phyloP scores from a whole-genome alignment of 2,329 filamentous ascomycete genomes.

The Amauroascus niger region DNA sequence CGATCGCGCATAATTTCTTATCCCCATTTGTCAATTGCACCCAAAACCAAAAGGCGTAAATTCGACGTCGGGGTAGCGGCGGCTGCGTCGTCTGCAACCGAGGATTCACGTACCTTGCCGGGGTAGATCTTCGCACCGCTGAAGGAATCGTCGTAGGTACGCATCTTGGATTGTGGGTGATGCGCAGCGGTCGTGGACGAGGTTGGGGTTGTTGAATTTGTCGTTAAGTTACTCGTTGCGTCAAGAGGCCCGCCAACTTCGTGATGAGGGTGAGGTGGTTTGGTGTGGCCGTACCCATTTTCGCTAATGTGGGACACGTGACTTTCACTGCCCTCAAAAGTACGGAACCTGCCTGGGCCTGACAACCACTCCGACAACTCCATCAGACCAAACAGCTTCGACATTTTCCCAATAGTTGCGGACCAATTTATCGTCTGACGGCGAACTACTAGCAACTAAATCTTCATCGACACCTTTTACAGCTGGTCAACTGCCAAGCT shows the following conservation, averaged over 20 bases:
- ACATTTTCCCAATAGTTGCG: not conserved
- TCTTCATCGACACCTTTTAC: too few relatives aligned
- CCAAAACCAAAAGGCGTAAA: constrained; percentile 11
- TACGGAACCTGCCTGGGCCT: not conserved
- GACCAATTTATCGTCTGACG: too few relatives aligned
- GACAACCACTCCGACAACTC: not conserved
- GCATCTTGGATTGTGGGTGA: constrained; percentile 48
- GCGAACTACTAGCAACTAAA: too few relatives aligned
- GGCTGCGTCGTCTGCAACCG: constrained; percentile 1
- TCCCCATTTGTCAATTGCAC: constrained; percentile 4
- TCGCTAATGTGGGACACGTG: constrained; percentile 40
- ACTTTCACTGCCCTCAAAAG: constrained; percentile 23
- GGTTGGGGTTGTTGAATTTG: constrained; percentile 29
- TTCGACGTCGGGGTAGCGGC: constrained; percentile 12
- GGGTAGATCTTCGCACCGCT: constrained; percentile 70
- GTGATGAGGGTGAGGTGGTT: constrained; percentile 24
- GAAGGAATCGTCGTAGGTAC: constrained; percentile 71
- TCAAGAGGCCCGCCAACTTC: constrained; percentile 20
- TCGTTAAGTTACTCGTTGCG: constrained; percentile 34
- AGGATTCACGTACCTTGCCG: constrained; percentile 55
- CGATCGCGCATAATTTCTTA: not conserved
- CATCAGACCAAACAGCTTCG: not conserved
- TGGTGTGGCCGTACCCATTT: constrained; percentile 29
- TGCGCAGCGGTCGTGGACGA: constrained; percentile 36
- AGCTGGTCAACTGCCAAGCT: not conserved